A percentile compares a stretch with the other conserved stretches of the same genome.
These are phyloP conservation scores for Epichloe gansuensis DNA, from an alignment of 2,329 filamentous ascomycete genomes.

Conservation along the genomic window DNA sequence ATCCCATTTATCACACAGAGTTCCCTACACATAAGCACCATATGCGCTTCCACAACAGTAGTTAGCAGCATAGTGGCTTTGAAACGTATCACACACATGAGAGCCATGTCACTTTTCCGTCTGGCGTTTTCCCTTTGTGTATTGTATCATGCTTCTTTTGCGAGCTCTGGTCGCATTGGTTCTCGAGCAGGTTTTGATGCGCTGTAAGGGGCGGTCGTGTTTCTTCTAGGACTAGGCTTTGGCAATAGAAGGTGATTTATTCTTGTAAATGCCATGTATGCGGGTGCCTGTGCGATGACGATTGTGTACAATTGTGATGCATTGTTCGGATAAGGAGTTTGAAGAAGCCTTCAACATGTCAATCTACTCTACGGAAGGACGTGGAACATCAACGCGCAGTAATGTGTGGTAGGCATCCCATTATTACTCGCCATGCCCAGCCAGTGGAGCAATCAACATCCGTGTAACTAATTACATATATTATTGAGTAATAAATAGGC, in stretches of 20 bases:
- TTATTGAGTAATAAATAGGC: no score
- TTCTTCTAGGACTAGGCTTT: constrained; percentile 2
- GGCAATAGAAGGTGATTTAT: background rate
- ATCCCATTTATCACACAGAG: background rate
- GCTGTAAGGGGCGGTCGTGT: background rate
- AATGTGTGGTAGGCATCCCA: no score
- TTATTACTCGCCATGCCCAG: no score
- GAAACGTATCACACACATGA: background rate
- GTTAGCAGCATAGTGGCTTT: background rate
- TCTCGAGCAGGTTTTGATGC: constrained; percentile 1
- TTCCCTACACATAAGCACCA: background rate
- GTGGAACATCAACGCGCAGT: no score
- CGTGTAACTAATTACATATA: no score
- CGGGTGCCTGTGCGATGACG: no score
- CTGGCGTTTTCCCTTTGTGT: background rate
- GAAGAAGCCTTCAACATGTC: no score
- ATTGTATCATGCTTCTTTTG: background rate
- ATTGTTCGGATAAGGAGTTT: no score
- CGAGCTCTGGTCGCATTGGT: background rate
- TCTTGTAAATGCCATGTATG: no score
- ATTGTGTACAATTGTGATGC: no score
- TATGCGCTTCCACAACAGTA: background rate
- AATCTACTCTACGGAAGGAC: no score
- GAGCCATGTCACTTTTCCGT: background rate
- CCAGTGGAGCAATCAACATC: no score